These are phyloP conservation scores for Colletotrichum sp. DNA, from an alignment of 2,329 filamentous ascomycete genomes.

Conservation along the genomic window DNA sequence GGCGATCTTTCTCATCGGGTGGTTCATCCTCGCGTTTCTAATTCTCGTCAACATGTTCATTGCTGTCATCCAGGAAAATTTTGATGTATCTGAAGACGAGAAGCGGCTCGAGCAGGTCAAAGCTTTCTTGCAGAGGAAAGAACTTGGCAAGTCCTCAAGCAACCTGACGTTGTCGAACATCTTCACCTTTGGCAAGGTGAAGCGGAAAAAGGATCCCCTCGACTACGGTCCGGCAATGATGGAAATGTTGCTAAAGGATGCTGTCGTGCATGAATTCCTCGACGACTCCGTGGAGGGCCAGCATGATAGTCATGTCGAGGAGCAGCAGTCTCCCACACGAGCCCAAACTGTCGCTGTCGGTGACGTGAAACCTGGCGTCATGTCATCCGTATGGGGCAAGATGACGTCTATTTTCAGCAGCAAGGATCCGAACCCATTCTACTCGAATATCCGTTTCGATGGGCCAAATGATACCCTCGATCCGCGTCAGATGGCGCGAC, in stretches of 20 bases:
- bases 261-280: constrained; percentile 92
- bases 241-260: constrained; percentile 96
- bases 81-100: constrained; percentile 97
- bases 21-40: constrained; percentile 95
- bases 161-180: constrained; percentile 80
- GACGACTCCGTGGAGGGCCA: constrained; percentile 69
- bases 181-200: constrained; percentile 66
- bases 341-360: constrained; percentile 39
- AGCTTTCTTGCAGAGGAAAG: constrained; percentile 90
- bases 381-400: constrained; percentile 68
- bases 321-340: constrained; percentile 35
- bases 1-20: constrained; percentile 87
- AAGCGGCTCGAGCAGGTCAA: constrained; percentile 97
- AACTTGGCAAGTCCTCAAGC: constrained; percentile 73
- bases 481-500: constrained; percentile 85
- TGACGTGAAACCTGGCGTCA: constrained; percentile 59
- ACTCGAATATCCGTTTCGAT: constrained; percentile 75
- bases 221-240: constrained; percentile 92
- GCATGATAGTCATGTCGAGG: constrained; percentile 33
- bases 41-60: constrained; percentile 99
- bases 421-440: constrained; percentile 92
- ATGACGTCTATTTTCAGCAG: constrained; percentile 61
- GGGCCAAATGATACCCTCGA: constrained; percentile 80
- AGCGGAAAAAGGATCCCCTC: constrained; percentile 76
- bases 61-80: constrained; percentile 99